A percentile compares a stretch with the other conserved stretches of the same genome.
Conservation (phyloP, 345 rosid species). For the Eucalyptus curtisii region DNA sequence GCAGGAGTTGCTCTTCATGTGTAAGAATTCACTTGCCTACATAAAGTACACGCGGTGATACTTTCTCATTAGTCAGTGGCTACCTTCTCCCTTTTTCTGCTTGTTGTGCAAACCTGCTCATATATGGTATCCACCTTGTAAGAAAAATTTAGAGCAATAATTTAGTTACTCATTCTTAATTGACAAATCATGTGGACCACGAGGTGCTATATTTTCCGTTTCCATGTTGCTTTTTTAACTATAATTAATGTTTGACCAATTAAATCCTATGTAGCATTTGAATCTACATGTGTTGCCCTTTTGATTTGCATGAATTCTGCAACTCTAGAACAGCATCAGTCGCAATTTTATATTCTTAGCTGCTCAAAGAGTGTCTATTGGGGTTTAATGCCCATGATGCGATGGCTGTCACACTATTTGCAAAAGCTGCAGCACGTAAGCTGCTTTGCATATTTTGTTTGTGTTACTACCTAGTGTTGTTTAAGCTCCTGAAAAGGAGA, state of each 20-base stretch:
- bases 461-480: not conserved
- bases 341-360: not conserved
- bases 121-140: not conserved
- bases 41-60: not conserved
- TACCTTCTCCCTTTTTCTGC: not conserved
- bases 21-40: not conserved
- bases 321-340: not conserved
- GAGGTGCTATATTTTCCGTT: not conserved
- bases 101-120: not conserved
- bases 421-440: not conserved
- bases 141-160: not conserved
- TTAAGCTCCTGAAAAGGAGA: not conserved
- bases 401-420: not conserved
- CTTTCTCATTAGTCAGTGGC: not conserved
- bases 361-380: not conserved
- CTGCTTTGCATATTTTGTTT: not conserved
- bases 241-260: not conserved
- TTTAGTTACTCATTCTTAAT: not conserved
- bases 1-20: not conserved
- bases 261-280: not conserved
- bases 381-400: not conserved
- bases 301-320: not conserved
- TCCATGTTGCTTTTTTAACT: not conserved
- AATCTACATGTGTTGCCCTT: not conserved
- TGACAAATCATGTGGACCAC: not conserved